A percentile compares a stretch with the other conserved stretches of the same genome.
Conservation (phyloP, 768 basidiomycete genomes). For the Pleurotus sapidus region DNA sequence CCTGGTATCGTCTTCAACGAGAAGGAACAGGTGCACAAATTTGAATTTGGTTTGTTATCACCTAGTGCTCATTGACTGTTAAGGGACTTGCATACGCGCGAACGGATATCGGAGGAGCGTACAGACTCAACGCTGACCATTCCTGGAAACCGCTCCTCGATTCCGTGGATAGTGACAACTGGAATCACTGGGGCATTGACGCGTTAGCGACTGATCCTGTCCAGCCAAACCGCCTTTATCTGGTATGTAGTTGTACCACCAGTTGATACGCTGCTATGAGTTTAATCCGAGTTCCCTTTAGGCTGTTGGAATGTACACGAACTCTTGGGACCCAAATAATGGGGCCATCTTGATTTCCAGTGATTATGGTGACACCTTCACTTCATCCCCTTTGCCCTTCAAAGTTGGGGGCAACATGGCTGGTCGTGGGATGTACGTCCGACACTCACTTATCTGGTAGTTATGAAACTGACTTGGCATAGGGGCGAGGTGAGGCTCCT, state of each 20-base stretch:
- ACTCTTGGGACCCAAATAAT: conserved; percentile 60
- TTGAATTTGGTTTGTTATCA: neutral
- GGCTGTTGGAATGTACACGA: conserved; percentile 63
- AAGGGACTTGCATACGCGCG: conserved; percentile 61
- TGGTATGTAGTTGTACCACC: conserved; percentile 26
- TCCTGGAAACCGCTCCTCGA: conserved; percentile 63
- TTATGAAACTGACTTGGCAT: neutral
- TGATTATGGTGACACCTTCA: conserved; percentile 54
- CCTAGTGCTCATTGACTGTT: neutral
- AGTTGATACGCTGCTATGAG: neutral
- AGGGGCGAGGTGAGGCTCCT: conserved; percentile 47
- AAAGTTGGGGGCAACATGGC: conserved; percentile 72
- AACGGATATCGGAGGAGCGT: conserved; percentile 66
- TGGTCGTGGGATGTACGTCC: conserved; percentile 56
- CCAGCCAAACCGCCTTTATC: conserved; percentile 48
- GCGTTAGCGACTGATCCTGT: conserved; percentile 64
- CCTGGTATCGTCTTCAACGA: conserved; percentile 63
- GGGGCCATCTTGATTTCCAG: conserved; percentile 60
- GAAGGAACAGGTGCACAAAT: conserved; percentile 32
- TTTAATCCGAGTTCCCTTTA: conserved; percentile 13
- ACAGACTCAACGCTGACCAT: conserved; percentile 57
- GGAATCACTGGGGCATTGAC: conserved; percentile 63
- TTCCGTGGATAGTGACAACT: conserved; percentile 41
- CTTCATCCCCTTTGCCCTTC: conserved; percentile 50
- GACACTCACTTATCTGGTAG: neutral